These are phyloP conservation scores for Mucor racemosus DNA, from an alignment of 371 early-diverging fungal species.

Conservation along the genomic window DNA sequence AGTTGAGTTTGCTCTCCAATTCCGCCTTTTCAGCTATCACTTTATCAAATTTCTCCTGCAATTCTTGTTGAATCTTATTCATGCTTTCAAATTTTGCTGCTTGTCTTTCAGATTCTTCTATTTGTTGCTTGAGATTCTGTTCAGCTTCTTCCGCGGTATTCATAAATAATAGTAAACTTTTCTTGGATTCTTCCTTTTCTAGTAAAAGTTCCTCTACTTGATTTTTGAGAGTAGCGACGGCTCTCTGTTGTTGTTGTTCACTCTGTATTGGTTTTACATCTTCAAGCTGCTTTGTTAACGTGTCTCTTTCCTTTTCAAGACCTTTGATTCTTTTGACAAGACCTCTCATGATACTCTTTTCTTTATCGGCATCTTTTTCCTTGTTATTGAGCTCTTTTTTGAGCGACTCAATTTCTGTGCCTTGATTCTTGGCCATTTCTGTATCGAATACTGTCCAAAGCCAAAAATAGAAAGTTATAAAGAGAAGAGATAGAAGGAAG, in stretches of 20 bases:
- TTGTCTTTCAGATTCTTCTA: conserved; percentile 30
- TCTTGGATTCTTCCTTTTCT: conserved; percentile 54
- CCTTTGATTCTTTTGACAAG: conserved; percentile 46
- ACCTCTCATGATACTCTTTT: conserved; percentile 46
- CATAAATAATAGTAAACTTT: conserved; percentile 46
- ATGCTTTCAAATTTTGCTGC: conserved; percentile 12
- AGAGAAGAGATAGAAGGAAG: conserved; percentile 13
- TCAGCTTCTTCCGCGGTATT: conserved; percentile 43
- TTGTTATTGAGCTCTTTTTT: background rate
- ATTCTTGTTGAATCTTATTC: background rate
- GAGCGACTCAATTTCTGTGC: background rate
- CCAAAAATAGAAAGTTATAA: conserved; percentile 12
- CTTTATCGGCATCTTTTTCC: conserved; percentile 26
- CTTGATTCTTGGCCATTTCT: conserved; percentile 9
- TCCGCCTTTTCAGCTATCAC: background rate
- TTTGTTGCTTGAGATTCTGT: conserved; percentile 31
- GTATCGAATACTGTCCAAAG: conserved; percentile 11
- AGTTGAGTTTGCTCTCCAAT: conserved; percentile 1
- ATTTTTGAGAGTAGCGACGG: conserved; percentile 37
- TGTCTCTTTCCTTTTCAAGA: conserved; percentile 42
- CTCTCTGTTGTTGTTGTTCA: conserved; percentile 15
- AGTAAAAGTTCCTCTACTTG: conserved; percentile 48
- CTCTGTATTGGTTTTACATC: conserved; percentile 5
- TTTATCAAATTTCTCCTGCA: conserved; percentile 5
- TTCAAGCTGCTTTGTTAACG: conserved; percentile 23